phyloP scores from a whole-genome alignment of 257 asterid genomes.

The Cruciata laevipes region DNA sequence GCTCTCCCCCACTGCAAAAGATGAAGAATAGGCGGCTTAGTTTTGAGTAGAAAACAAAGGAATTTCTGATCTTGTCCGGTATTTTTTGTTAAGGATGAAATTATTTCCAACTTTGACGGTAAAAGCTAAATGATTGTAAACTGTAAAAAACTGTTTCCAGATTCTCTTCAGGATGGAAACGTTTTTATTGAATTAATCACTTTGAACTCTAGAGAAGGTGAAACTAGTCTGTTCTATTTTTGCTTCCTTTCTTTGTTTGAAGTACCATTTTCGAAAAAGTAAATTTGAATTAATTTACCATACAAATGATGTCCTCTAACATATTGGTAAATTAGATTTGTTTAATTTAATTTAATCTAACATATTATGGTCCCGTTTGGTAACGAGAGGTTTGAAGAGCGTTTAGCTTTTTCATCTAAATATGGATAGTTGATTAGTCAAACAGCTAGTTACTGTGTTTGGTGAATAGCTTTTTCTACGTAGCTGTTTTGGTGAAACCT shows the following conservation, averaged over 20 bases:
- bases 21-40: neutral
- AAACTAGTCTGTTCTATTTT: neutral
- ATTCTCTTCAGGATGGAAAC: neutral
- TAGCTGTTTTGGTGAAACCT: too few relatives aligned
- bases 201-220: neutral
- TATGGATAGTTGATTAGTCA: too few relatives aligned
- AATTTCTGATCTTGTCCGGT: neutral
- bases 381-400: too few relatives aligned
- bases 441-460: too few relatives aligned
- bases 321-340: too few relatives aligned
- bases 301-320: too few relatives aligned
- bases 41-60: neutral
- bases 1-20: constrained; percentile 10
- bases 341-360: too few relatives aligned
- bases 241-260: neutral
- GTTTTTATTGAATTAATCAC: neutral
- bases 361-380: too few relatives aligned
- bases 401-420: too few relatives aligned
- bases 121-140: neutral
- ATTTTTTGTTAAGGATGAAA: neutral
- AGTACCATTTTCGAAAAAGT: too few relatives aligned
- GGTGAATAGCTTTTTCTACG: too few relatives aligned
- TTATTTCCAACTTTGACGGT: neutral
- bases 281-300: too few relatives aligned
- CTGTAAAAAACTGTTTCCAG: neutral